Conservation (phyloP, 805 yeast genomes). For the Candida wancherniae region DNA sequence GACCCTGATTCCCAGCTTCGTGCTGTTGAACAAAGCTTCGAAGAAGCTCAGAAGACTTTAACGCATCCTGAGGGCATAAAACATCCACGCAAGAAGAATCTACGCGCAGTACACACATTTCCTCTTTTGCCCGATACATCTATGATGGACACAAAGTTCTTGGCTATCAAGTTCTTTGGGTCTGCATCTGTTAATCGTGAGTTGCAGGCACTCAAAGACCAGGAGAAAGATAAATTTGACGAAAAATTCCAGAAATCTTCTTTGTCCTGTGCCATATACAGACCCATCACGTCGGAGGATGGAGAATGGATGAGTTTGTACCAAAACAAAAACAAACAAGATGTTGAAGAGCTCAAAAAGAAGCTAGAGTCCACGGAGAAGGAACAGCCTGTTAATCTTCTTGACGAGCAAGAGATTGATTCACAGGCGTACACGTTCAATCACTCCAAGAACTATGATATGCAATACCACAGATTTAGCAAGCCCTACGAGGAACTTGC, state of each 20-base stretch:
- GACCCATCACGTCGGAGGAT: conserved; percentile 67
- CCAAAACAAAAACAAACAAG: conserved; percentile 24
- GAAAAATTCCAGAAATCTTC: conserved; percentile 31
- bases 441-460: conserved; percentile 76
- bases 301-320: conserved; percentile 70
- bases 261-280: conserved; percentile 59
- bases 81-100: conserved; percentile 75
- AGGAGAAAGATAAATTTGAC: conserved; percentile 25
- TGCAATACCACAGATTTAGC: conserved; percentile 47
- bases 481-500: conserved; percentile 61
- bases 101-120: conserved; percentile 75
- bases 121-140: conserved; percentile 85
- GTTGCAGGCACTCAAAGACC: conserved; percentile 24
- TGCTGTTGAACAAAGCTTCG: conserved; percentile 77
- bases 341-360: conserved; percentile 21
- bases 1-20: conserved; percentile 62
- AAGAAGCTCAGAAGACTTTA: conserved; percentile 46
- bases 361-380: conserved; percentile 37
- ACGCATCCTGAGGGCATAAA: conserved; percentile 39
- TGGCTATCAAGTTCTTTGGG: conserved; percentile 58
- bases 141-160: conserved; percentile 75
- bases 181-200: conserved; percentile 47
- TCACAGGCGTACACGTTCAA: conserved; percentile 48
- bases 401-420: conserved; percentile 42
- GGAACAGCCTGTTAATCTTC: conserved; percentile 37